phyloP scores from a whole-genome alignment of 2,329 filamentous ascomycete genomes.

The Bipolaris bicolor region DNA sequence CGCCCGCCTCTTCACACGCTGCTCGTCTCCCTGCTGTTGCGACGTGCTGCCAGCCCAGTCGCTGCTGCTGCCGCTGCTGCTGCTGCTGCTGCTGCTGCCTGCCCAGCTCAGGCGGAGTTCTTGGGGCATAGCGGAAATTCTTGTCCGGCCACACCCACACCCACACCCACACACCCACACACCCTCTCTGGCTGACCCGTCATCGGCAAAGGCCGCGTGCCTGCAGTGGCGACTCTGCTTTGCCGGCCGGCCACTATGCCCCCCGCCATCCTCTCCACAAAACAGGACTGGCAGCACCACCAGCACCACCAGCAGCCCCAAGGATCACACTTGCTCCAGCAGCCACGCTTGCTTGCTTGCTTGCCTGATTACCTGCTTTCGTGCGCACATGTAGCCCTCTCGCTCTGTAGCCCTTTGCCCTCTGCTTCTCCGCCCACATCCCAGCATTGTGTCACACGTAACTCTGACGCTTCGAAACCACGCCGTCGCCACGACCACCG shows the following conservation, averaged over 20 bases:
- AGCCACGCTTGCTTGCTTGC: background rate
- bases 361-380: background rate
- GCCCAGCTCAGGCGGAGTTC: constrained; percentile 1
- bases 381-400: no score
- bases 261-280: constrained; percentile 2
- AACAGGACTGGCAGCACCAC: no score
- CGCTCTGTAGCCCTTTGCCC: background rate
- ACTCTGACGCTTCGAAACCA: constrained; percentile 1
- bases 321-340: background rate
- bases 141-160: background rate
- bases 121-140: background rate
- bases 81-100: background rate
- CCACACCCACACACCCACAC: no score
- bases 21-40: background rate
- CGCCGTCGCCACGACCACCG: background rate
- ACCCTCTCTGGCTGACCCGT: background rate
- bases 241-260: background rate
- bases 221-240: background rate
- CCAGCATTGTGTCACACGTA: background rate
- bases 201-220: background rate
- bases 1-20: background rate
- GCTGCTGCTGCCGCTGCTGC: background rate
- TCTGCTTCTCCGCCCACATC: background rate
- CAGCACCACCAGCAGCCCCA: background rate
- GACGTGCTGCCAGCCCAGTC: background rate